Evolutionary conservation across 1,284 basidiomycete genomes (phyloP).

Genomic region (Papiliotrema fonsecae): DNA sequence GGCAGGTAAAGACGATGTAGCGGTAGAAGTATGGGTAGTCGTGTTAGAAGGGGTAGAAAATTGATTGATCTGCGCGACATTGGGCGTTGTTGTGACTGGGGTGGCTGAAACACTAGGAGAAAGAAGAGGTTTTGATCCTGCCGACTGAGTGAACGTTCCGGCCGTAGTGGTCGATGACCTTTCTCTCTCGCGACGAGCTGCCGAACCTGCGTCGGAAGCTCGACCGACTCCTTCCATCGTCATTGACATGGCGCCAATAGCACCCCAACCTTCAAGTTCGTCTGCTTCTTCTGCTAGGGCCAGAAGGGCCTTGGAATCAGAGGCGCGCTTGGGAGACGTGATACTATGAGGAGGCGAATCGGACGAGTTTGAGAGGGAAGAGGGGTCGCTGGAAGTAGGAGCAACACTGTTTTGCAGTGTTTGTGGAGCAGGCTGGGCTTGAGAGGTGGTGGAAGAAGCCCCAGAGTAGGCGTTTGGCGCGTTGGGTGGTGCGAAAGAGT

Average conservation of each 20-base stretch:
- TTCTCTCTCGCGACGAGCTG: neutral
- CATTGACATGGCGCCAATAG: slow-evolving; percentile 32
- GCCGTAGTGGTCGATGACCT: too few relatives aligned
- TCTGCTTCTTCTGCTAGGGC: slow-evolving; percentile 47
- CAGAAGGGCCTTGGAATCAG: slow-evolving; percentile 45
- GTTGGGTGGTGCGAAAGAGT: too few relatives aligned
- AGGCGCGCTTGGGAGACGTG: slow-evolving; percentile 33
- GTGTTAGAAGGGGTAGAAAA: neutral
- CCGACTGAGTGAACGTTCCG: too few relatives aligned
- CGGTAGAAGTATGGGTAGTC: neutral
- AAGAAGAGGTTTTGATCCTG: too few relatives aligned
- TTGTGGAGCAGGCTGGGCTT: too few relatives aligned
- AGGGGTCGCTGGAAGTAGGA: slow-evolving; percentile 3
- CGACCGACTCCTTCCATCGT: slow-evolving; percentile 16
- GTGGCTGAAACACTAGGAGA: too few relatives aligned
- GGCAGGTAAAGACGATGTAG: too few relatives aligned
- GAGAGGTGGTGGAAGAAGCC: too few relatives aligned
- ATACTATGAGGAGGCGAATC: slow-evolving; percentile 30
- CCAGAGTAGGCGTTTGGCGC: too few relatives aligned
- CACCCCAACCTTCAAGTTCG: slow-evolving; percentile 45
- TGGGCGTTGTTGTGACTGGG: neutral
- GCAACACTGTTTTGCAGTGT: too few relatives aligned
- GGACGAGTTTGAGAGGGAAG: slow-evolving; percentile 23
- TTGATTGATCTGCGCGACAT: neutral
- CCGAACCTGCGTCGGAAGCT: neutral